phyloP scores from a whole-genome alignment of 2,329 filamentous ascomycete genomes.

The Fusarium sp. region DNA sequence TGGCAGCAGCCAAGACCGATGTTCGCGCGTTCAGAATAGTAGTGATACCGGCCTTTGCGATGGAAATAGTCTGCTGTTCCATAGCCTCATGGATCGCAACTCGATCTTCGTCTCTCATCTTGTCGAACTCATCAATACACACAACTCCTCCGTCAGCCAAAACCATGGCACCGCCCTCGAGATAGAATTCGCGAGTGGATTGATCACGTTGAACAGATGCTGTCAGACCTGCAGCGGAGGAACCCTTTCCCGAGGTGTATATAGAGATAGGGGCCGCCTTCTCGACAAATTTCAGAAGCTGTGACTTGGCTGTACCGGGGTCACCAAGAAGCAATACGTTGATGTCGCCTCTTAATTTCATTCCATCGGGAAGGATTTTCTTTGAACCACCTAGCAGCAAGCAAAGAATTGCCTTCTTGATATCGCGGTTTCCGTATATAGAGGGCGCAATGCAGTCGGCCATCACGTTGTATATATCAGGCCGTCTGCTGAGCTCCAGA shows the following conservation, averaged over 20 bases:
- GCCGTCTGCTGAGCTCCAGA: conserved; percentile 84
- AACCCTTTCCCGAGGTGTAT: conserved; percentile 98
- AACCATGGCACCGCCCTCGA: conserved; percentile 98
- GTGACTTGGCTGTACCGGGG: conserved; percentile 97
- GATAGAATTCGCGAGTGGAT: conserved; percentile 93
- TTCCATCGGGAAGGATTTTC: conserved; percentile 96
- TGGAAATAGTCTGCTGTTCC: conserved; percentile 99
- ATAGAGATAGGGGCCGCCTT: conserved; percentile 97
- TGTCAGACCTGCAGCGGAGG: conserved; percentile 95
- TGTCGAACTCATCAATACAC: conserved; percentile 99
- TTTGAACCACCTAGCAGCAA: conserved; percentile 94
- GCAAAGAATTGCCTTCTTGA: conserved; percentile 97
- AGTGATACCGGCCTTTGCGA: conserved; percentile 97
- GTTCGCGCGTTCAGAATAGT: conserved; percentile 97
- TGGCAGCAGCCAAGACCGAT: conserved; percentile 93
- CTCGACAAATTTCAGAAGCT: conserved; percentile 96
- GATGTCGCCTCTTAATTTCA: conserved; percentile 97
- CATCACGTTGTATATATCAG: conserved; percentile 92
- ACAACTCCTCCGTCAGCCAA: conserved; percentile 96
- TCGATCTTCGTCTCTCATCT: conserved; percentile 98
- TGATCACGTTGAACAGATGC: conserved; percentile 95
- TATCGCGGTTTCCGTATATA: conserved; percentile 95
- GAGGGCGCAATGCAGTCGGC: conserved; percentile 94
- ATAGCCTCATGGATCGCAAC: conserved; percentile 99
- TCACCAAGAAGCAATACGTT: conserved; percentile 97